Base-by-base conservation (phyloP, 371 early-diverging fungal genomes). In the Mortierella sp. region DNA sequence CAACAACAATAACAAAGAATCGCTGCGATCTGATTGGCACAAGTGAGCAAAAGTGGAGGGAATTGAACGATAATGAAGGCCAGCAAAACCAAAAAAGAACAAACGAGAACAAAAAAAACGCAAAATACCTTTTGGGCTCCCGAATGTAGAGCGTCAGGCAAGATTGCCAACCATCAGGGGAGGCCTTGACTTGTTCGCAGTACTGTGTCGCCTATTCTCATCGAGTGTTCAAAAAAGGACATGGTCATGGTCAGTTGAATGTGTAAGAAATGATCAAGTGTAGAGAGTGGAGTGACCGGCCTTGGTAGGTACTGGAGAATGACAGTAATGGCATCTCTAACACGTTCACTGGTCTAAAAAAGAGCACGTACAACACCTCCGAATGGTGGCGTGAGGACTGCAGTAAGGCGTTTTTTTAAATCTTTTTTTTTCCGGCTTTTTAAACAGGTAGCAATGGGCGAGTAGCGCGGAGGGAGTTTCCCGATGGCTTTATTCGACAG, bases 131-230 rank as follows among this genome's bases (percentile, higher is more conserved):
- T 87, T 92, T 92, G 47, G 95, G 95, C 77, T 92, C 91, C 76
- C 91, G 91, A 80, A 94, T 92, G 81, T 97, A 97, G 70, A 97
- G 91, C 75, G 93, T 90, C 60, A 97, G 83, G 86, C 97, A 95
- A 55, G 96, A 84, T 89, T 94, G 94, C 97, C 98, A 98, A 55
- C 97, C 98, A 72, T 96, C 94, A 3, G 92, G 89, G 57, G 96
- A 94, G 60, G 89, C 89, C 82, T 94, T 95, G 58, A 98, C 91
- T 87, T 95, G 93, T 79, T 96, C 96, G 87, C 95, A 97, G 88
- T 95, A 98, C 73, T 93, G 93, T 58, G 92, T 96, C 3, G 98
- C 98, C 95, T 97, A 91, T 68, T 68, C 44, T 68, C 68, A 24
- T 42, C 24, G 21, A 8, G 14, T 3, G 68, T 38, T 10, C 8